Conservation (phyloP, 257 asterid species). For the Solanum piurae region DNA sequence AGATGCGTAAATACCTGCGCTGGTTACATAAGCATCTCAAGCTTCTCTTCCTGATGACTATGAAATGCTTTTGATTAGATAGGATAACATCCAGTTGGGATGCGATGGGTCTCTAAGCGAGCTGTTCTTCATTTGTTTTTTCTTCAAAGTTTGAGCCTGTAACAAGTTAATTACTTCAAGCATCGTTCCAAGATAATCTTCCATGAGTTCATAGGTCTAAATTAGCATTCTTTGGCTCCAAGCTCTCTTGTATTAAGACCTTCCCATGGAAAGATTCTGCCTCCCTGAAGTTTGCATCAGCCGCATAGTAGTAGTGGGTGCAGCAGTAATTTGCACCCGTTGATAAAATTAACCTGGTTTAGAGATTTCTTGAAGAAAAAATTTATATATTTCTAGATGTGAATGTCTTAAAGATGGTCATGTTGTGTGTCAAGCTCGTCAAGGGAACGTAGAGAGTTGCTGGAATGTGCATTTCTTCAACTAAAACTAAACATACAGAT, state of each 20-base stretch:
- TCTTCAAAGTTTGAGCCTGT: background rate
- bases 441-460: background rate
- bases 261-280: background rate
- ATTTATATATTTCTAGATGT: background rate
- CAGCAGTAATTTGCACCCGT: background rate
- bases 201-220: background rate
- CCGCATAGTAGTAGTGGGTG: background rate
- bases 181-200: background rate
- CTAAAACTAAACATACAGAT: background rate
- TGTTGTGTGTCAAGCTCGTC: background rate
- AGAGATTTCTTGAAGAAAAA: background rate
- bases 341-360: background rate
- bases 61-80: background rate
- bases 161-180: background rate
- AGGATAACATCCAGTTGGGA: background rate
- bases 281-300: background rate
- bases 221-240: background rate
- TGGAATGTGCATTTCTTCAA: background rate
- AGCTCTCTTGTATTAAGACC: background rate
- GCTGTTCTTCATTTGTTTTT: background rate
- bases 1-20: background rate
- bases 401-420: background rate
- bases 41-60: background rate
- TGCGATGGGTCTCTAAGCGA: background rate
- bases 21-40: background rate